Evolutionary conservation across 495 filamentous ascomycete species (phyloP).

Genomic region (Alectoria sarmentosa): DNA sequence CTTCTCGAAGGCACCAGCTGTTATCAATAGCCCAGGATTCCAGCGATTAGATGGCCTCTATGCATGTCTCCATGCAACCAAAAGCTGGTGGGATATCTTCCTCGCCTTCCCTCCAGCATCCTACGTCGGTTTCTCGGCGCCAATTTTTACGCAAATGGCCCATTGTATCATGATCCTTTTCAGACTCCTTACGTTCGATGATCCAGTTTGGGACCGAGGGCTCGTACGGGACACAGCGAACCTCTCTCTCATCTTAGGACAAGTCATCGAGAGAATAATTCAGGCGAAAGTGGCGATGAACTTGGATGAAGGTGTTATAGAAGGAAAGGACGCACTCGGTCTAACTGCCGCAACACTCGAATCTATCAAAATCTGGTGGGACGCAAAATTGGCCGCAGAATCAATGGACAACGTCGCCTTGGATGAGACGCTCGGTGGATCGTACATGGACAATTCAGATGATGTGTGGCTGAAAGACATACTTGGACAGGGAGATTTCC

Average conservation of each 20-base stretch:
- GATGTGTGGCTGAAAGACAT: conserved; percentile 3
- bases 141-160: conserved; percentile 37
- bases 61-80: conserved; percentile 33
- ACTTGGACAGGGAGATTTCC: background rate
- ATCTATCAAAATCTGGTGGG: conserved; percentile 12
- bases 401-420: background rate
- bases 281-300: background rate
- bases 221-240: conserved; percentile 21
- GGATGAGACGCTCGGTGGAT: background rate
- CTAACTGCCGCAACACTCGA: background rate
- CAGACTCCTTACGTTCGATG: conserved; percentile 36
- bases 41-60: conserved; percentile 34
- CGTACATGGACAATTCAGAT: background rate
- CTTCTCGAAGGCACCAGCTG: conserved; percentile 26
- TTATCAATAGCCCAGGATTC: conserved; percentile 26
- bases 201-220: conserved; percentile 34
- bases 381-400: background rate
- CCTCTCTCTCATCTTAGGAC: conserved; percentile 3
- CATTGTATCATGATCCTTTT: conserved; percentile 37
- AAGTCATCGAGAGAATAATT: background rate
- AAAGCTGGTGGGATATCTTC: conserved; percentile 36
- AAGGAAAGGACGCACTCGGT: background rate
- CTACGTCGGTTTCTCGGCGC: conserved; percentile 34
- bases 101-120: conserved; percentile 29
- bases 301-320: background rate